These are phyloP conservation scores for Debaryomyces singareniensis DNA, from an alignment of 1,139 yeast species.

Conservation along the genomic window DNA sequence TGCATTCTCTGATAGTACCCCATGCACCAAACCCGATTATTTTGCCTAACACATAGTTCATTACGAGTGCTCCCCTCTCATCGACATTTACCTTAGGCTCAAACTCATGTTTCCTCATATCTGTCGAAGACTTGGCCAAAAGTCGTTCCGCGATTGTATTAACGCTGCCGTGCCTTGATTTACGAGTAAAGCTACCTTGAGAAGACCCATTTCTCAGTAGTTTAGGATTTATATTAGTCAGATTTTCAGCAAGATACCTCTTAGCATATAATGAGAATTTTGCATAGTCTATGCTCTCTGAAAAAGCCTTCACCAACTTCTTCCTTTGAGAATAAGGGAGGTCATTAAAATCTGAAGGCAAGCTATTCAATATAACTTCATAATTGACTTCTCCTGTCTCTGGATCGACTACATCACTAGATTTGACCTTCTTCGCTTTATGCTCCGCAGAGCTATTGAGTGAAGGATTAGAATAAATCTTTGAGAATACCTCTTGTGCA, in stretches of 20 bases:
- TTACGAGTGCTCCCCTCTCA: conserved; percentile 55
- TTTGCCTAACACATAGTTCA: conserved; percentile 61
- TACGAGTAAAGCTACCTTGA: conserved; percentile 20
- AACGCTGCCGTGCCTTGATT: conserved; percentile 25
- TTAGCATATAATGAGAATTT: conserved; percentile 41
- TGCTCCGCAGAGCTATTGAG: conserved; percentile 6
- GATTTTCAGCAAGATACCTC: conserved; percentile 18
- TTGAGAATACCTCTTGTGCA: not conserved
- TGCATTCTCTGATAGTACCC: conserved; percentile 82
- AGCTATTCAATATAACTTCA: conserved; percentile 32
- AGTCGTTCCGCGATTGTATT: conserved; percentile 37
- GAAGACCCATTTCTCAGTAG: conserved; percentile 13
- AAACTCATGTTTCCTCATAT: conserved; percentile 24
- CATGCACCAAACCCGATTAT: conserved; percentile 91
- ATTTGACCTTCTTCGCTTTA: conserved; percentile 16
- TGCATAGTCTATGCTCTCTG: conserved; percentile 50
- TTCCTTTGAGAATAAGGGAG: conserved; percentile 68
- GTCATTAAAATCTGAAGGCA: conserved; percentile 57
- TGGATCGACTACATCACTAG: conserved; percentile 13
- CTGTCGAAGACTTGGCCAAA: conserved; percentile 32
- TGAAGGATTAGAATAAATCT: conserved; percentile 3
- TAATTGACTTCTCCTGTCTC: conserved; percentile 27
- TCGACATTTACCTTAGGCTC: conserved; percentile 37
- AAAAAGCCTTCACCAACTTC: conserved; percentile 46
- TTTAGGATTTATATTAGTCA: conserved; percentile 16